Base-by-base conservation (phyloP, 73 alveolate genomes). In the Stentor coeruleus region DNA sequence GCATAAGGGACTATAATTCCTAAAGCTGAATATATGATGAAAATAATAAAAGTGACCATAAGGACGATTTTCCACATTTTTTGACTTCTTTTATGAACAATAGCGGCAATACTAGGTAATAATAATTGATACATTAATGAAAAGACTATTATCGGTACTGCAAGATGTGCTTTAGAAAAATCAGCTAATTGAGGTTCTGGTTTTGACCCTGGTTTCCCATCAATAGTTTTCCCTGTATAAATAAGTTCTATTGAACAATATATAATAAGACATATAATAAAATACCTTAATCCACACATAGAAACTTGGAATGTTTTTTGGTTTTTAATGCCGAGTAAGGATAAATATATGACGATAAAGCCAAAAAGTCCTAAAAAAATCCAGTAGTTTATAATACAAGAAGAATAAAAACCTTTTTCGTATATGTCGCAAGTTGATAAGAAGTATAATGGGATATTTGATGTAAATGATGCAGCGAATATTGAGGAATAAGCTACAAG, bases 401-500 rank as follows among this genome's bases (percentile, higher is more conserved):
- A 57, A 20, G 15, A n/a, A 2, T 57, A 1, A 2, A 57, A 31
- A 57, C 15, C 79, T 66, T 20, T 14, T 37, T 33, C 39, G 79
- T 66, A 66, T 0, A 66, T 66, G 37, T 66, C 37, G 79, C 79
- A 66, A 33, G 39, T 66, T 20, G 40, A 26, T 26, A 20, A 26
- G n/a, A 20, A 66, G 40, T 31, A 66, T 26, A 66, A 26, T 33
- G 79, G 79, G 33, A 66, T 33, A 33, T 20, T 66, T 66, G 79
- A 66, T 26, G 36, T 31, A 11, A 31, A 66, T 66, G 79, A 66
- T 20, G 42, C 11, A 33, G 79, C 36, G 37, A 66, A 26, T 0
- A 66, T 66, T 11, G 79, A 14, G 39, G 49, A 20, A 66, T 66
- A 66, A 1, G 40, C 79, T 11, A 31, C 37, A 14, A 66, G 14